Base-by-base conservation (phyloP, 176 grass and related monocot species). In the Olyra latifolia region DNA sequence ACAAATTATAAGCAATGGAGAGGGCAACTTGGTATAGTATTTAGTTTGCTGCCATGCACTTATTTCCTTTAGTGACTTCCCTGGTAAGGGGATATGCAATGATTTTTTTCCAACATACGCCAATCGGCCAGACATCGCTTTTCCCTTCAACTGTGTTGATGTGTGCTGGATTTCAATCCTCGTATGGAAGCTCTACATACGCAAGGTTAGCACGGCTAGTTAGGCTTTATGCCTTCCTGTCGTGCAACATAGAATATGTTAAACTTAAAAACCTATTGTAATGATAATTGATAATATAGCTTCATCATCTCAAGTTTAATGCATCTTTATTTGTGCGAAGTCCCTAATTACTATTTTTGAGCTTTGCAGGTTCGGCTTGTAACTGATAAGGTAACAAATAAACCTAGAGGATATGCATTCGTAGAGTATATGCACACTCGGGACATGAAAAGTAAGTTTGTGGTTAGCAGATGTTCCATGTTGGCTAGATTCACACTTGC, bases 191-290 rank as follows among this genome's bases (percentile, higher is more conserved):
- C 75, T 88, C 85, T 90, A 78, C 90, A 74, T 59, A 72, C 88
- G 23, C 69, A 92, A 96, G 90, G 87, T 90, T 91, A 96, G 93
- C 93, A 78, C 79, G 84, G 79, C 87, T 88, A 81, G 87, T 88
- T 89, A 90, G 93, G 85, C 87, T 73, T 87, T 47, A 30, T 90
- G 93, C 93, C 90, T 90, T 60, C 89, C 82, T 96, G 87, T 90
- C 87, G 87, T 96, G 90, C 90, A 85, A 74, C 68, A 40, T 83
- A 87, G 56, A 80, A 89, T 89, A 82, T 65, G 32, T 55, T 66
- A 83, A 22, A 81, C 66, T 20, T 29, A 78, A 72, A 30, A 76
- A 63, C 52, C 57, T 82, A 43, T 53, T 77, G 32, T 22, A 82
- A 49, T 56, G 43, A 41, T 38, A 86, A 50, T 30, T n/a, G 65